Percentiles rank a stretch among this genome's conserved stretches.
phyloP scores from a whole-genome alignment of 805 yeast species.

The Candida maesae region DNA sequence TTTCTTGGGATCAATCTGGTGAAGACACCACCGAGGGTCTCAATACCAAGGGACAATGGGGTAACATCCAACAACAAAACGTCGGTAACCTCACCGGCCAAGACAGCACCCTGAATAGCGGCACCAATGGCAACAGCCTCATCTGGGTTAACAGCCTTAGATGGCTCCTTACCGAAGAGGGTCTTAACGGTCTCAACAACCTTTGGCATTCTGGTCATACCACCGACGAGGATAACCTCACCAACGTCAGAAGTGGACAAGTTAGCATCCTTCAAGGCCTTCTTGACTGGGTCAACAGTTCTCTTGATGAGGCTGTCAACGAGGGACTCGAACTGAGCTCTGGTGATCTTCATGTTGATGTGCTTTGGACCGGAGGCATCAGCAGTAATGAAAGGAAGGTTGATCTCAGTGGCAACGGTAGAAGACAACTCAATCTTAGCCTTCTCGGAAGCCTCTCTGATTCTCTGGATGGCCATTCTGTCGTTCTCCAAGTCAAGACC shows the following conservation, averaged over 20 bases:
- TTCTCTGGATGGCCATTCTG: slow-evolving; percentile 61
- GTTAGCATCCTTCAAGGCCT: slow-evolving; percentile 72
- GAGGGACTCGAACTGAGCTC: slow-evolving; percentile 66
- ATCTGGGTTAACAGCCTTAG: slow-evolving; percentile 77
- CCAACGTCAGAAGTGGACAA: slow-evolving; percentile 63
- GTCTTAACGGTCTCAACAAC: slow-evolving; percentile 61
- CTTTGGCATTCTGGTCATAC: slow-evolving; percentile 89
- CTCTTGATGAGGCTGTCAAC: slow-evolving; percentile 62
- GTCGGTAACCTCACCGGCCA: slow-evolving; percentile 84
- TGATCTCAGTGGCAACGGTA: slow-evolving; percentile 56
- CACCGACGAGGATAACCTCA: slow-evolving; percentile 78
- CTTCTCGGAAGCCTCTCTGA: slow-evolving; percentile 76
- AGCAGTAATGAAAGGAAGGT: slow-evolving; percentile 64
- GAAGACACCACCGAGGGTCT: slow-evolving; percentile 99
- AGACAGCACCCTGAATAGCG: slow-evolving; percentile 83
- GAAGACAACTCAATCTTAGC: slow-evolving; percentile 76
- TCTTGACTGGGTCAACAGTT: slow-evolving; percentile 71
- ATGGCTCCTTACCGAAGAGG: slow-evolving; percentile 62
- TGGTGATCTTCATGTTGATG: slow-evolving; percentile 55
- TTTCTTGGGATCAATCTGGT: slow-evolving; percentile 98
- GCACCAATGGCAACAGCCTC: slow-evolving; percentile 91
- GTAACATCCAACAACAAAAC: slow-evolving; percentile 96
- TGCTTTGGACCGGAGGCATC: slow-evolving; percentile 51
- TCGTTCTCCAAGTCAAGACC: slow-evolving; percentile 28
- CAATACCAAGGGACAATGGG: slow-evolving; percentile 97